Conservation (phyloP, 805 yeast species). For the Saccharomyces jurei region DNA sequence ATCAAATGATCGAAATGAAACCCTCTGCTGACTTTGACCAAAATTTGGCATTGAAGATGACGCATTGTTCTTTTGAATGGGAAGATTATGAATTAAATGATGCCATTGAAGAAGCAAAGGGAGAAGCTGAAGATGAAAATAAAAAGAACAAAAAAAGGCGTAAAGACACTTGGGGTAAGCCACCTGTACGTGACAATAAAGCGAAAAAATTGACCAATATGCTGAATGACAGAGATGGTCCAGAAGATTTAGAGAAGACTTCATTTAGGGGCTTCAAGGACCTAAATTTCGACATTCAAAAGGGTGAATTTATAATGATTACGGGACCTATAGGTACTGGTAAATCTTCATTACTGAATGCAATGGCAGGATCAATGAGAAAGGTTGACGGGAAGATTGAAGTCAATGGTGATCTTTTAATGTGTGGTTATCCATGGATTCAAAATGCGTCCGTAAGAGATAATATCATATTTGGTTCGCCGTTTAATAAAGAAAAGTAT, state of each 20-base stretch:
- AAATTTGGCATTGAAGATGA: conserved; percentile 40
- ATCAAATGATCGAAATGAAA: conserved; percentile 10
- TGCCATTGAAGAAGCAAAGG: conserved; percentile 24
- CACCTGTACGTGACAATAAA: not conserved
- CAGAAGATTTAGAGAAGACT: conserved; percentile 21
- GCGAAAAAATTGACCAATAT: not conserved
- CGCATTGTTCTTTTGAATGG: conserved; percentile 61
- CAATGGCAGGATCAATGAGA: conserved; percentile 66
- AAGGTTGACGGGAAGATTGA: conserved; percentile 43
- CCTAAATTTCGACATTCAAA: conserved; percentile 44
- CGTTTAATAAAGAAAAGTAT: conserved; percentile 45
- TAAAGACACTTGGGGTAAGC: not conserved
- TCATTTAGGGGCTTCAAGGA: conserved; percentile 39
- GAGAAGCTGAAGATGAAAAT: conserved; percentile 15
- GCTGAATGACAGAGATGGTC: conserved; percentile 1
- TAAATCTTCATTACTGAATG: conserved; percentile 62
- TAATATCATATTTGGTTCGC: conserved; percentile 61
- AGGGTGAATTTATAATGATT: conserved; percentile 57
- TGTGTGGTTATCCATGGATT: conserved; percentile 73
- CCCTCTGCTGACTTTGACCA: conserved; percentile 14
- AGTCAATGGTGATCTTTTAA: conserved; percentile 44
- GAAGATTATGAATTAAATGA: conserved; percentile 38
- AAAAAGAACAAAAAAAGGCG: conserved; percentile 5
- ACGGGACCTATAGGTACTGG: conserved; percentile 76
- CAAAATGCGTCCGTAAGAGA: conserved; percentile 73